These are phyloP conservation scores for Phytophthora gonapodyides DNA, from an alignment of 352 stramenopile species.

Conservation along the genomic window DNA sequence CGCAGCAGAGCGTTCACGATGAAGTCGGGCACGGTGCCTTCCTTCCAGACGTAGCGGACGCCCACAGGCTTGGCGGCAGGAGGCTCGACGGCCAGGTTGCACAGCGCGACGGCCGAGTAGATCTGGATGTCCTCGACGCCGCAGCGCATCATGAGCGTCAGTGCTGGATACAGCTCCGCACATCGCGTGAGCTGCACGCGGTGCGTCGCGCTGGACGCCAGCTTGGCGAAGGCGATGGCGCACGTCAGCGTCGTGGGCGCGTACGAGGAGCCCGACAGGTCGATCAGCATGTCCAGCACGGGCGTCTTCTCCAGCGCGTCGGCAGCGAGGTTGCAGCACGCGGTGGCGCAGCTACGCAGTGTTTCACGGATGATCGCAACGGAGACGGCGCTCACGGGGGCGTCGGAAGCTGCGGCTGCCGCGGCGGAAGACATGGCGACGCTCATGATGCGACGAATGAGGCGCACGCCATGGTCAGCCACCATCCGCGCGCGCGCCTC, in stretches of 20 bases:
- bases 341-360: conserved; percentile 69
- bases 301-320: conserved; percentile 74
- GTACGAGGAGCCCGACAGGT: conserved; percentile 65
- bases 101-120: conserved; percentile 87
- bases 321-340: conserved; percentile 76
- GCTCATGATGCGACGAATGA: conserved; percentile 75
- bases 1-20: conserved; percentile 89
- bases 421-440: conserved; percentile 27
- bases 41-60: conserved; percentile 79
- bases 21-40: conserved; percentile 87
- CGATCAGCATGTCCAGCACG: conserved; percentile 79
- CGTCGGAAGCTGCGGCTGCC: conserved; percentile 23
- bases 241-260: conserved; percentile 73
- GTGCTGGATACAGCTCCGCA: conserved; percentile 70
- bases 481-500: conserved; percentile 64
- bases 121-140: conserved; percentile 89
- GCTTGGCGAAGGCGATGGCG: conserved; percentile 78
- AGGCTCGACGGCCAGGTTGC: conserved; percentile 80
- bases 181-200: conserved; percentile 67
- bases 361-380: conserved; percentile 57
- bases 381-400: conserved; percentile 22
- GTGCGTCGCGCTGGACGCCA: conserved; percentile 63
- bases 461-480: conserved; percentile 61
- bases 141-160: conserved; percentile 90
- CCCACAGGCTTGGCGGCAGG: conserved; percentile 44